Base-by-base conservation (phyloP, 768 basidiomycete genomes). In the Crucibulum laeve region DNA sequence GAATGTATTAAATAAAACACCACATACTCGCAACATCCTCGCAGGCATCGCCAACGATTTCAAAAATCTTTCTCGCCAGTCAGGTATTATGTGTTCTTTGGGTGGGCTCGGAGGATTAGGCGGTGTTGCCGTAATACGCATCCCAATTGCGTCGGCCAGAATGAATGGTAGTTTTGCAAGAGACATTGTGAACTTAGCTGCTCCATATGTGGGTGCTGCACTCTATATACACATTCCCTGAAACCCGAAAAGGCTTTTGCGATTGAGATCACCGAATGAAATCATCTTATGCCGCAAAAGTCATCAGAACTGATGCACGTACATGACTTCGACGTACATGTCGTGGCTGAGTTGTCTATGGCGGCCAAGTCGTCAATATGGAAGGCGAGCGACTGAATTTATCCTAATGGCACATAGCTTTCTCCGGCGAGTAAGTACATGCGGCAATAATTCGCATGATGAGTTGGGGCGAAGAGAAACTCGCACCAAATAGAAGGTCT, bases 41-140 rank as follows among this genome's bases (percentile, higher is more conserved):
- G 53, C 56, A 8, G 64, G 66, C 19, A 45, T 46, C 3, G 50
- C 58, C 18, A 68, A 51, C 22, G 50, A 53, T 37, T 53, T 59
- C 11, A 65, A 47, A 41, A 62, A 68, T 19, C 44, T 44, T 36
- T 64, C 59, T 38, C 62, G 49, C 65, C 65, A 67, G 38, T 65
- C 59, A 17, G 62, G 63, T 36, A 67, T 52, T 38, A 62, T 48
- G 10, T 54, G 49, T 15, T 53, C 52, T 14, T 47, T 54, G 11
- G 40, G 34, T 1, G 58, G 51, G 1, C 45, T 39, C 2, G 59
- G 54, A n/a, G 52, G 54, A 26, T 68, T 69, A 2, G 59, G 71
- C 2, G 69, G 65, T 24, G 59, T 68, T 30, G 60, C 61, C n/a
- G 60, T 60, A 30, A 67, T 47, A 32, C 57, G 59, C 63, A 72